A percentile compares a stretch with the other conserved stretches of the same genome.
Conservation (phyloP, 1,284 basidiomycete species). For the Ceratobasidium papillatum region DNA sequence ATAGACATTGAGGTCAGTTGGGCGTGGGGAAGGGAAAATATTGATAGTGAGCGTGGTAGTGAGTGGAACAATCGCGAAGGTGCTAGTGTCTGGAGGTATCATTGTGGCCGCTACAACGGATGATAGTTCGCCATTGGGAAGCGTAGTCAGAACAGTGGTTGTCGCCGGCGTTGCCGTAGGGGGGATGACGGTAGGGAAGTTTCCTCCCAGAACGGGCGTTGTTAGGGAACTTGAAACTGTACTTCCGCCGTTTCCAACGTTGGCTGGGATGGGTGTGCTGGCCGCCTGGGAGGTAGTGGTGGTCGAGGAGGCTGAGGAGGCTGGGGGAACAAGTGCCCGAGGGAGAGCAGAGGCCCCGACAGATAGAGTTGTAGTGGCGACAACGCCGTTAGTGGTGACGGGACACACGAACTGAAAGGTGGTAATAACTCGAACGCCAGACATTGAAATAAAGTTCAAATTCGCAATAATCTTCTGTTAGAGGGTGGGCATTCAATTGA, state of each 20-base stretch:
- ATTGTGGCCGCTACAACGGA: constrained; percentile 22
- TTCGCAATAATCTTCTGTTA: constrained; percentile 29
- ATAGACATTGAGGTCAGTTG: constrained; percentile 37
- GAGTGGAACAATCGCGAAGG: constrained; percentile 35
- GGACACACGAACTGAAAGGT: constrained; percentile 41
- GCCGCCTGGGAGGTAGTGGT: neutral
- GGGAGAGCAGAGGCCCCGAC: constrained; percentile 25
- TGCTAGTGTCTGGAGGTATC: constrained; percentile 33
- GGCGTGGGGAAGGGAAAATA: constrained; percentile 39
- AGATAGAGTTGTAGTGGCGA: constrained; percentile 37
- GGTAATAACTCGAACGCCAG: constrained; percentile 36
- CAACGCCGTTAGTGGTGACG: constrained; percentile 39
- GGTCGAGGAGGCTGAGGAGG: constrained; percentile 12
- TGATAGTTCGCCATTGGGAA: constrained; percentile 23
- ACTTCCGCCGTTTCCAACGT: constrained; percentile 1
- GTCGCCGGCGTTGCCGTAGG: constrained; percentile 31
- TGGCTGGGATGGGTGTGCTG: constrained; percentile 33
- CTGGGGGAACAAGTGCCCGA: neutral
- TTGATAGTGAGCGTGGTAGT: constrained; percentile 42
- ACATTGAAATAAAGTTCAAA: constrained; percentile 29
- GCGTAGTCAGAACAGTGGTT: constrained; percentile 20
- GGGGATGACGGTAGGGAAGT: constrained; percentile 12
- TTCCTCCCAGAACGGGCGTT: constrained; percentile 10
- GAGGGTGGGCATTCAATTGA: constrained; percentile 27
- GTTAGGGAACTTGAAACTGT: constrained; percentile 13